Percentiles rank a stretch among this genome's conserved stretches.
These are phyloP conservation scores for Moricandia arvensis DNA, from an alignment of 345 rosid species.

Conservation along the genomic window DNA sequence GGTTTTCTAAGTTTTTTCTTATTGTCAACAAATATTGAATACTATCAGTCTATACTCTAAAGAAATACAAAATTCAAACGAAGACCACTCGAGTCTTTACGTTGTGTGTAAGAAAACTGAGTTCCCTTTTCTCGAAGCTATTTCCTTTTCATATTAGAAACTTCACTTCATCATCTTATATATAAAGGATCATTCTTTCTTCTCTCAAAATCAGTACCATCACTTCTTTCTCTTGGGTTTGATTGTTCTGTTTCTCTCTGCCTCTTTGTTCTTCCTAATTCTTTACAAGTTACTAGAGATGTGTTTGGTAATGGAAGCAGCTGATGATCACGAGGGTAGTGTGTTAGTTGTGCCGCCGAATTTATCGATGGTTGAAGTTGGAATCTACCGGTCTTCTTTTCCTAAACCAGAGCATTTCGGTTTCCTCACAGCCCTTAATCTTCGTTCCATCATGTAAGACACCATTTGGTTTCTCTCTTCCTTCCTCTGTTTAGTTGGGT, in stretches of 20 bases:
- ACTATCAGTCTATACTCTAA: background rate
- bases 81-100: conserved; percentile 3
- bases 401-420: conserved; percentile 59
- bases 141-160: conserved; percentile 19
- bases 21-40: conserved; percentile 13
- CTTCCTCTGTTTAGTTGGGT: background rate
- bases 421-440: conserved; percentile 62
- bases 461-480: too few relatives aligned
- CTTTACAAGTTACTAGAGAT: background rate
- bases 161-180: conserved; percentile 30
- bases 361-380: conserved; percentile 81
- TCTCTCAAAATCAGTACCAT: conserved; percentile 10
- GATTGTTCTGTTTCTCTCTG: background rate
- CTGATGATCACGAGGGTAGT: conserved; percentile 27
- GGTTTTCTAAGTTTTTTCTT: background rate
- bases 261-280: background rate
- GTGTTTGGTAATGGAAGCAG: conserved; percentile 42
- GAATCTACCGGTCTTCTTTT: conserved; percentile 69
- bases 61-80: background rate
- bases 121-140: conserved; percentile 30
- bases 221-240: background rate
- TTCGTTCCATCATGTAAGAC: conserved; percentile 73
- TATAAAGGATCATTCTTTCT: background rate
- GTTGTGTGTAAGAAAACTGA: conserved; percentile 9
- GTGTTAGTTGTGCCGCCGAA: conserved; percentile 55